Evolutionary conservation across 2,329 filamentous ascomycete species (phyloP).

Genomic region (Raffaelea deltoideospora): DNA sequence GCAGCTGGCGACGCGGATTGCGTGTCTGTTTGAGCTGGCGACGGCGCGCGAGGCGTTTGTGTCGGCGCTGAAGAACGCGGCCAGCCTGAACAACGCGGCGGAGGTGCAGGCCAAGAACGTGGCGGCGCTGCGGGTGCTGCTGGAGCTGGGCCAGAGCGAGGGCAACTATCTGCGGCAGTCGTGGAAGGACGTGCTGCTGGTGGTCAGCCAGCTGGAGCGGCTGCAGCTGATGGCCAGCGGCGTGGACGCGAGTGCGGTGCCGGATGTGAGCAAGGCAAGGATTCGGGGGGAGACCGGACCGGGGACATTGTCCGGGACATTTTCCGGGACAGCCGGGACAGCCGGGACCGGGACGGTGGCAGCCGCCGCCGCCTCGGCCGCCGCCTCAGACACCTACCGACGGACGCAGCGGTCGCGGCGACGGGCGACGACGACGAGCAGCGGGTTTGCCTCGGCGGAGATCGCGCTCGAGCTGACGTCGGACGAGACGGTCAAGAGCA

Average conservation of each 20-base stretch:
- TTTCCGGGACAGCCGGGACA: conserved; percentile 30
- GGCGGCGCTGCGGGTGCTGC: conserved; percentile 78
- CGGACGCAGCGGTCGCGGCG: conserved; percentile 41
- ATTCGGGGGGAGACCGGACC: conserved; percentile 37
- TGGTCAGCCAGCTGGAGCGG: conserved; percentile 87
- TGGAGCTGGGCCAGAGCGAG: conserved; percentile 86
- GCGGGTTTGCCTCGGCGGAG: conserved; percentile 50
- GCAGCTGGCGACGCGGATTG: conserved; percentile 83
- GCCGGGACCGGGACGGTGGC: not conserved
- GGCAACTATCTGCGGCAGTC: conserved; percentile 79
- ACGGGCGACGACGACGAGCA: conserved; percentile 42
- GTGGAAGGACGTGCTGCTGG: conserved; percentile 91
- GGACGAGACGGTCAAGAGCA: conserved; percentile 67
- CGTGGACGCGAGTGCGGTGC: conserved; percentile 81
- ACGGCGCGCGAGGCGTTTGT: conserved; percentile 94
- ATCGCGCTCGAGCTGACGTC: conserved; percentile 87
- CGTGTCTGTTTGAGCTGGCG: conserved; percentile 82
- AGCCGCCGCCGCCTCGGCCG: conserved; percentile 37
- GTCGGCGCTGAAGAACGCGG: conserved; percentile 79
- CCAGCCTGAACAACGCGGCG: conserved; percentile 86
- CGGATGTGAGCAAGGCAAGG: conserved; percentile 76
- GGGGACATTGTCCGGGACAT: no score
- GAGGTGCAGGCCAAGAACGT: conserved; percentile 96
- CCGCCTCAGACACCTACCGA: no score
- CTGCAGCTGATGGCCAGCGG: conserved; percentile 90